Base-by-base conservation (phyloP, 1,284 basidiomycete genomes). In the Ceratobasidium sp. region DNA sequence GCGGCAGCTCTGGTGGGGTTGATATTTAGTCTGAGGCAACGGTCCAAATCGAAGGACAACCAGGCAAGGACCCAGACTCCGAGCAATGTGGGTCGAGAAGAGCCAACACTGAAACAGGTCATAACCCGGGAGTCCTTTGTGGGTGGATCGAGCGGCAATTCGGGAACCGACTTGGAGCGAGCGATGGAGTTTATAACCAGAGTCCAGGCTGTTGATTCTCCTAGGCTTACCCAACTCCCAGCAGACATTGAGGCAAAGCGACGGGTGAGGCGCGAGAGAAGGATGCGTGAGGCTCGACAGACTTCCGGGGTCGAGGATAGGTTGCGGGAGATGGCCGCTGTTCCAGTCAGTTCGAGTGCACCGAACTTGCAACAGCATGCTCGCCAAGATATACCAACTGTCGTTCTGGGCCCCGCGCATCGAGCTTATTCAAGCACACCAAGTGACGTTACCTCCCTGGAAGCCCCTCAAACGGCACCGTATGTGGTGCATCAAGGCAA, bases 21-120 rank as follows among this genome's bases (percentile, higher is more conserved):
- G 27, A 53, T 65, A 3, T 65, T 65, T n/a, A 65, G 60, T 29
- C 35, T 65, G 12, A 52, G 60, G 31, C 60, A 65, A 42, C 47
- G 60, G n/a, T 65, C 60, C 15, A 65, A 52, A 40, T 17, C 60
- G 35, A 65, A 53, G 25, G 50, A 53, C n/a, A n/a, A n/a, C n/a
- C n/a, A n/a, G n/a, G n/a, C n/a, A n/a, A n/a, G n/a, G 34, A 22
- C 35, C n/a, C 45, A 43, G 40, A 8, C 12, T 40, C 47, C 10
- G n/a, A 47, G 22, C 22, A 42, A 38, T 4, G 13, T 3, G 1
- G 7, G 40, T 31, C 43, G 45, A 35, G 58, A 25, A 3, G 43
- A 42, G 20, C 25, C 47, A 29, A 20, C 60, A 2, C 49, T 65
- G 25, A 1, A 65, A 5, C 31, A 40, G 12, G 10, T 40, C 20